Base-by-base conservation (phyloP, 805 yeast species). In the Cyberlindnera petersonii region DNA sequence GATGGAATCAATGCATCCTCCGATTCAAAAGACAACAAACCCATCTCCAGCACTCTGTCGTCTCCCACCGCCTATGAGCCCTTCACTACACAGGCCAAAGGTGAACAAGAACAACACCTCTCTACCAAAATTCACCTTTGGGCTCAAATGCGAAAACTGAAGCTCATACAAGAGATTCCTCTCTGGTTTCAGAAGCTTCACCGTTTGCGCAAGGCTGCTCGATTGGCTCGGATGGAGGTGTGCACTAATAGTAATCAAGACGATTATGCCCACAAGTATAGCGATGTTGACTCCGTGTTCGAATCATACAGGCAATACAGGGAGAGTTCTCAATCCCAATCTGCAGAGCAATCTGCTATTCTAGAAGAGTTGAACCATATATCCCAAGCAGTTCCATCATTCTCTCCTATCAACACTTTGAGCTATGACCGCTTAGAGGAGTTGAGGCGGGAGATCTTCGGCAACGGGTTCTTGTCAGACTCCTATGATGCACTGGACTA, bases 371-470 rank as follows among this genome's bases (percentile, higher is more conserved):
- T 24, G 13, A 19, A 19, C 11, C 21, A n/a, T 13, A 6, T 18
- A 4, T 26, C 26, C 3, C 4, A 10, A 6, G 18, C 24, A 4
- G 20, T 28, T 11, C 33, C 33, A 3, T 8, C 19, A 8, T 31
- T 23, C 21, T 35, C 42, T 2, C 42, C 42, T 6, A 11, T 38
- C 26, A 34, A 42, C 31, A 27, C 29, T 9, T 32, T 38, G 22
- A 34, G 38, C 23, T 32, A 31, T 21, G 40, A 42, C 11, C 24
- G 27, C 4, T 18, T 38, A 13, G 34, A 31, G 17, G 35, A 30
- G 14, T 18, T 42, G 32, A 36, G 39, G 17, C 14, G 22, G 9
- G 40, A 42, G 4, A 31, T 38, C 2, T 35, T 38, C 24, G 37
- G 37, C 11, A 3, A 20, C 2, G 21, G 18, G 20, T 33, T 13